Conservation (phyloP, 2,329 filamentous ascomycete genomes). For the Polytolypa hystricis region DNA sequence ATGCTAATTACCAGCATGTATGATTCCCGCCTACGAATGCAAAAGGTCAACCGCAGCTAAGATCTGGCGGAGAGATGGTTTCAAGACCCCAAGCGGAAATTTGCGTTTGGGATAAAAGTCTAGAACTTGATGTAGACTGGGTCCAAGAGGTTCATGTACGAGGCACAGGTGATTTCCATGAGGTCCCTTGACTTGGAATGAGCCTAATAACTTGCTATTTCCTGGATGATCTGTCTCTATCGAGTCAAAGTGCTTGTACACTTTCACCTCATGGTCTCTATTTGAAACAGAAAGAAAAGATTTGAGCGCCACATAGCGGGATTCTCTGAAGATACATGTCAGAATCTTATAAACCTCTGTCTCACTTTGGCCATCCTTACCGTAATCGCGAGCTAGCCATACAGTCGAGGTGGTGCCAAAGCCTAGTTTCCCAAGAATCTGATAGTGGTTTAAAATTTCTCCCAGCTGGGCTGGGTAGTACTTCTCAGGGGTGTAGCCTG, state of each 20-base stretch:
- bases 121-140: slow-evolving; percentile 6
- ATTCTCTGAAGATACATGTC: slow-evolving; percentile 2
- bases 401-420: slow-evolving; percentile 16
- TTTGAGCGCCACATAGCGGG: slow-evolving; percentile 2
- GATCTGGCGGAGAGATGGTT: slow-evolving; percentile 9
- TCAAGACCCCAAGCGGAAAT: slow-evolving; percentile 7
- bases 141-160: slow-evolving; percentile 13
- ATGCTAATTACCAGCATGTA: slow-evolving; percentile 14
- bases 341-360: slow-evolving; percentile 5
- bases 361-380: neutral
- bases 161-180: slow-evolving; percentile 14
- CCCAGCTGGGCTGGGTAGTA: slow-evolving; percentile 11
- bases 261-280: slow-evolving; percentile 9
- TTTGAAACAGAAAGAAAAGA: slow-evolving; percentile 5
- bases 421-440: slow-evolving; percentile 15
- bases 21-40: slow-evolving; percentile 11
- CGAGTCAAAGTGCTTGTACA: slow-evolving; percentile 14
- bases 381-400: slow-evolving; percentile 15
- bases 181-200: slow-evolving; percentile 17
- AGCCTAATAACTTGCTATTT: slow-evolving; percentile 13
- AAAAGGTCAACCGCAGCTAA: slow-evolving; percentile 14
- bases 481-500: slow-evolving; percentile 8
- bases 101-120: neutral
- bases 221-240: slow-evolving; percentile 12
- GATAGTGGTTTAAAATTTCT: slow-evolving; percentile 11